Percentiles rank a stretch among this genome's conserved stretches.
Evolutionary conservation across 169 alveolate species (phyloP).

Genomic region (Pseudocohnilembus persalinus): DNA sequence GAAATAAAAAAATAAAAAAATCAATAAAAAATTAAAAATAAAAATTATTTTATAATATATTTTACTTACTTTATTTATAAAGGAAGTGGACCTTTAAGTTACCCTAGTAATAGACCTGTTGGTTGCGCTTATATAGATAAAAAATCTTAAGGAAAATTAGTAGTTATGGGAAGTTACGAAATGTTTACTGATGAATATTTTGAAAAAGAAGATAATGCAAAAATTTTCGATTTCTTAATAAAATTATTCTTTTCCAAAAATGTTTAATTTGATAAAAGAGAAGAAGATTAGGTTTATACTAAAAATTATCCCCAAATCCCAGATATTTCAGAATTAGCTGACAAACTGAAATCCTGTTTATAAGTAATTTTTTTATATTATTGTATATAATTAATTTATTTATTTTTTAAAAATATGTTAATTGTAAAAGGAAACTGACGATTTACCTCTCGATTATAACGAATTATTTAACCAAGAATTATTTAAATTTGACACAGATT

Average conservation of each 20-base stretch:
- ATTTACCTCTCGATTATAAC: slow-evolving; percentile 74
- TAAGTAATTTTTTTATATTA: slow-evolving; percentile 21
- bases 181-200: slow-evolving; percentile 74
- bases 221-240: slow-evolving; percentile 65
- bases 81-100: slow-evolving; percentile 69
- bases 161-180: slow-evolving; percentile 73
- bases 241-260: slow-evolving; percentile 64
- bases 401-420: neutral
- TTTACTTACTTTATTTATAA: too few relatives aligned
- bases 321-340: slow-evolving; percentile 75
- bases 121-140: slow-evolving; percentile 58
- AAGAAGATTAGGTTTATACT: slow-evolving; percentile 37
- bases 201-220: slow-evolving; percentile 80
- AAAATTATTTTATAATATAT: too few relatives aligned
- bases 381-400: neutral
- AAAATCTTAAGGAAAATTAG: slow-evolving; percentile 63
- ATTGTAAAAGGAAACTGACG: slow-evolving; percentile 62
- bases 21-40: too few relatives aligned
- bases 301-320: slow-evolving; percentile 75
- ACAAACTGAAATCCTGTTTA: slow-evolving; percentile 72
- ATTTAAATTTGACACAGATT: slow-evolving; percentile 77
- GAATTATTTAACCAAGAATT: slow-evolving; percentile 63
- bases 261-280: slow-evolving; percentile 52
- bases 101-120: slow-evolving; percentile 82
- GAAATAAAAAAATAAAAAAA: too few relatives aligned